Conservation (phyloP, 2,329 filamentous ascomycete species). For the Orbilia javanica region DNA sequence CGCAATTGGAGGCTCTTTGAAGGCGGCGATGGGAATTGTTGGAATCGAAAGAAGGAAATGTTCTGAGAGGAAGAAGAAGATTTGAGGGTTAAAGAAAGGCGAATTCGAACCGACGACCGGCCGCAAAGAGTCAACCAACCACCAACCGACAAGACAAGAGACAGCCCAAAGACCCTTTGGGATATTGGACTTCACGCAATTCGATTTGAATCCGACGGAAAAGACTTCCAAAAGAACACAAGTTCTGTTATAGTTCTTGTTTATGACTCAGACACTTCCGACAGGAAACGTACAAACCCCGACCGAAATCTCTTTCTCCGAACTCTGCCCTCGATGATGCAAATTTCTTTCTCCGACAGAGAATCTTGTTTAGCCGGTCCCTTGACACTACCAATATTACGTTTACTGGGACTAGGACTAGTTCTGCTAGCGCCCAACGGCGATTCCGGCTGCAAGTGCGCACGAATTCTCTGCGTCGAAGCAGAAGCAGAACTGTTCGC, state of each 20-base stretch:
- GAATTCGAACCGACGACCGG: too few species aligned
- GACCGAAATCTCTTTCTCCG: neutral
- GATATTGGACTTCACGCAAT: too few species aligned
- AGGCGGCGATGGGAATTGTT: neutral
- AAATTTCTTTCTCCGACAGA: conserved; percentile 1
- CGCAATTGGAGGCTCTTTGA: neutral
- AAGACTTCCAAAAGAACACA: neutral
- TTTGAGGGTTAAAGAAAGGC: conserved; percentile 20
- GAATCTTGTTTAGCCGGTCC: conserved; percentile 33
- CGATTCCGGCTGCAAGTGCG: conserved; percentile 17
- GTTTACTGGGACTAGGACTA: neutral
- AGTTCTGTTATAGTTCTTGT: neutral
- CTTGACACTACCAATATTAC: neutral
- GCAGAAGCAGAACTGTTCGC: neutral
- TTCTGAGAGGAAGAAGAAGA: too few species aligned
- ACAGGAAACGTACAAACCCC: neutral
- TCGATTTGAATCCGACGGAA: neutral
- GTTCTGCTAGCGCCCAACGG: conserved; percentile 11
- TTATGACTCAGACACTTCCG: conserved; percentile 36
- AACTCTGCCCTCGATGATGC: neutral
- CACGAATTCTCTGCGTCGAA: conserved; percentile 4
- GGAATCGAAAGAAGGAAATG: neutral
- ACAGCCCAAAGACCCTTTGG: too few species aligned
- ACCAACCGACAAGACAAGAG: neutral
- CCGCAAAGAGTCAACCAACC: too few species aligned